These are phyloP conservation scores for Lactifluus pinguis DNA, from an alignment of 768 basidiomycete genomes.

Conservation along the genomic window DNA sequence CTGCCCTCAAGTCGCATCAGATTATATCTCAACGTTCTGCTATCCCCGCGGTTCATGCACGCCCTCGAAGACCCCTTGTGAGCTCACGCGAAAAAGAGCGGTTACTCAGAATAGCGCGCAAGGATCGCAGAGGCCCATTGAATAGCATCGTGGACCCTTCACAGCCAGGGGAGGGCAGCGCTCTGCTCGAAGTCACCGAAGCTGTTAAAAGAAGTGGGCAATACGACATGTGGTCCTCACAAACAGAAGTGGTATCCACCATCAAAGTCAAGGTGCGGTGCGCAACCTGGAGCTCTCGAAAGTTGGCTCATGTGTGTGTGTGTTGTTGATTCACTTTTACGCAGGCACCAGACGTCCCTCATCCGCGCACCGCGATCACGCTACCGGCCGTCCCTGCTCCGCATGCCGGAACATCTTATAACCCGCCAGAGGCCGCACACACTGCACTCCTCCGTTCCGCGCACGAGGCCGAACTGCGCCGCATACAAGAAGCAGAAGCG, in stretches of 20 bases:
- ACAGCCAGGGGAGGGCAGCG: constrained; percentile 58
- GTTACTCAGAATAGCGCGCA: constrained; percentile 67
- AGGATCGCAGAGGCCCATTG: constrained; percentile 62
- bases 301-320: background rate
- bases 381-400: constrained; percentile 62
- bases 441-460: constrained; percentile 62
- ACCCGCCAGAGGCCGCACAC: constrained; percentile 69
- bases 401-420: constrained; percentile 82
- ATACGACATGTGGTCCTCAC: constrained; percentile 54
- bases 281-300: background rate
- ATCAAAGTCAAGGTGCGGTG: constrained; percentile 43
- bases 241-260: constrained; percentile 30
- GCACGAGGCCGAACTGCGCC: constrained; percentile 52
- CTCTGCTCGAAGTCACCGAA: constrained; percentile 52
- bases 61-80: constrained; percentile 30
- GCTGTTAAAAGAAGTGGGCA: constrained; percentile 59
- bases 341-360: constrained; percentile 41
- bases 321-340: background rate
- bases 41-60: constrained; percentile 74
- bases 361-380: constrained; percentile 45
- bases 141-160: constrained; percentile 61
- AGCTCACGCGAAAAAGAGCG: constrained; percentile 65
- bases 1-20: constrained; percentile 58
- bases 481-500: constrained; percentile 44
- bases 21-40: constrained; percentile 83